Percentiles rank a stretch among this genome's conserved stretches.
These are phyloP conservation scores for Metrosideros polymorpha DNA, from an alignment of 441 rosid species.

Conservation along the genomic window DNA sequence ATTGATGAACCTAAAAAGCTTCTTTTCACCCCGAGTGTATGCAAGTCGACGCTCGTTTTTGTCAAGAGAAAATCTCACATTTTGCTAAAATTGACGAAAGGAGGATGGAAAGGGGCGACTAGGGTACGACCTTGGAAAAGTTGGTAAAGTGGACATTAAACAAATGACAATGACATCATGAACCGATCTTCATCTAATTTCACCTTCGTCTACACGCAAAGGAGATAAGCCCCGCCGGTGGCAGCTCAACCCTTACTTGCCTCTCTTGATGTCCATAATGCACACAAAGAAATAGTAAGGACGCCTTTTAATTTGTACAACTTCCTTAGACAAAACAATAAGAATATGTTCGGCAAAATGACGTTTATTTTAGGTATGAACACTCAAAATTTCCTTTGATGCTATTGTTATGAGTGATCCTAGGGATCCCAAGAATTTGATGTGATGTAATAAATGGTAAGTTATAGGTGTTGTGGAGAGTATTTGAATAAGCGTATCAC, in stretches of 20 bases:
- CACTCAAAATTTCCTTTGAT: neutral
- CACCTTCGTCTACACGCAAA: neutral
- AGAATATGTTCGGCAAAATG: neutral
- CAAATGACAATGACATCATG: too few species aligned
- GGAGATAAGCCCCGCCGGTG: neutral
- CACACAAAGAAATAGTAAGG: neutral
- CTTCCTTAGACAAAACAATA: neutral
- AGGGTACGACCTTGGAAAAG: neutral
- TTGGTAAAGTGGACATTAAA: neutral
- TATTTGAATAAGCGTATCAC: neutral
- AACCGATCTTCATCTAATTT: neutral
- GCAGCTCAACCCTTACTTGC: neutral
- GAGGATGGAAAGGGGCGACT: neutral
- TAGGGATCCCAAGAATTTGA: neutral
- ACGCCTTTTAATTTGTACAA: neutral
- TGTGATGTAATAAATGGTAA: neutral
- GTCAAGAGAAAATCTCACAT: neutral
- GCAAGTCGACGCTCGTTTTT: neutral
- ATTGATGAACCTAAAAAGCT: neutral
- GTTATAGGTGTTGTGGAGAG: neutral
- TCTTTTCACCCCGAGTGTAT: neutral
- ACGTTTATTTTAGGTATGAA: neutral
- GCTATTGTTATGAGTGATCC: neutral
- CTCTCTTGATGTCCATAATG: too few species aligned
- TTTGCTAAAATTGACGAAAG: neutral